These are phyloP conservation scores for Friedmanniomyces simplex DNA, from an alignment of 495 filamentous ascomycete species.

Conservation along the genomic window DNA sequence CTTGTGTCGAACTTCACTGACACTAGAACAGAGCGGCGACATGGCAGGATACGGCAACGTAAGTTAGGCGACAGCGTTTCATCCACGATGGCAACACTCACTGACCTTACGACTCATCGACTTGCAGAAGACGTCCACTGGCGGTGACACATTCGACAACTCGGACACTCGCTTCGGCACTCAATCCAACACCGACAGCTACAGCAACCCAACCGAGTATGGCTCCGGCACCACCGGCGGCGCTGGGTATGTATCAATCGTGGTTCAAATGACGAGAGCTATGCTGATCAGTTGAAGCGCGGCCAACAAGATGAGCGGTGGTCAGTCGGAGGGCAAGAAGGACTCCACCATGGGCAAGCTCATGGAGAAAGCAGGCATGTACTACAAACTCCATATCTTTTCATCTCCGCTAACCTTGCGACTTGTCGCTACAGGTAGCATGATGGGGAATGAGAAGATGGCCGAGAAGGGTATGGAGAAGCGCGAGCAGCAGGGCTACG, in stretches of 20 bases:
- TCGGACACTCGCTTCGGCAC: background rate
- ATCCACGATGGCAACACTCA: no score
- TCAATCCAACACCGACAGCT: background rate
- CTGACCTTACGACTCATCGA: no score
- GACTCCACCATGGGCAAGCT: constrained; percentile 21
- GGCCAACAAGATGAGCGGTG: background rate
- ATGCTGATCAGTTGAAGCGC: background rate
- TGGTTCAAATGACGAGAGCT: background rate
- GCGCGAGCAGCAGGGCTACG: constrained; percentile 10
- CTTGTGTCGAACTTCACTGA: background rate
- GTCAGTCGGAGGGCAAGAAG: background rate
- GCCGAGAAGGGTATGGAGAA: constrained; percentile 21
- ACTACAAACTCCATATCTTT: no score
- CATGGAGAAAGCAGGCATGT: constrained; percentile 20
- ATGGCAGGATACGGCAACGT: background rate
- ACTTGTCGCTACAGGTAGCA: background rate
- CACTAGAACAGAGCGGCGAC: background rate
- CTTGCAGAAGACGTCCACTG: background rate
- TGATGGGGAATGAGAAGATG: constrained; percentile 11
- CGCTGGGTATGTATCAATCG: constrained; percentile 1
- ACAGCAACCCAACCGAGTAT: constrained; percentile 2
- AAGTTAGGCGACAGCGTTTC: no score
- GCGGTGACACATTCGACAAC: background rate
- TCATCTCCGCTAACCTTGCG: no score
- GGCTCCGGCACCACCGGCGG: constrained; percentile 14